These are phyloP conservation scores for Paramecium sexaurelia DNA, from an alignment of 73 alveolate genomes.

Conservation along the genomic window DNA sequence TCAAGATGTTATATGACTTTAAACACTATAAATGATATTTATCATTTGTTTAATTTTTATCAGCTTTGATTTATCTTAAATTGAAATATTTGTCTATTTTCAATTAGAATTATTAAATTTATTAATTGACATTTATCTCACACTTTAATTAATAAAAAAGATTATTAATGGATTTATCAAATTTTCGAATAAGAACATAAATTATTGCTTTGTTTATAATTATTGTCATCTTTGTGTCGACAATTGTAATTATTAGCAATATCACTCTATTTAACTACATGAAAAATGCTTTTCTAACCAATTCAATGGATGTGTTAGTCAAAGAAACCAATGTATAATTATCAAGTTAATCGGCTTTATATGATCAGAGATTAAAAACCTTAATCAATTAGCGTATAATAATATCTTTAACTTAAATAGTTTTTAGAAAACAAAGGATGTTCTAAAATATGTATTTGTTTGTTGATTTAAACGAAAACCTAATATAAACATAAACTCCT, in stretches of 20 bases:
- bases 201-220: not conserved
- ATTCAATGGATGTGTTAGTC: not conserved
- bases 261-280: not conserved
- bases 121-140: not conserved
- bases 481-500: not conserved
- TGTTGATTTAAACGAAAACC: not conserved
- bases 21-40: not conserved
- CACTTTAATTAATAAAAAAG: not conserved
- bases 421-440: not conserved
- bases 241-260: not conserved
- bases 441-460: not conserved
- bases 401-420: not conserved
- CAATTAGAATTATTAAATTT: not conserved
- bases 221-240: not conserved
- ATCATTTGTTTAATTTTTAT: not conserved
- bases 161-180: not conserved
- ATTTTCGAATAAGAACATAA: not conserved
- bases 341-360: not conserved
- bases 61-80: not conserved
- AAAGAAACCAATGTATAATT: not conserved
- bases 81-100: not conserved
- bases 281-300: not conserved
- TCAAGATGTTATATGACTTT: not conserved
- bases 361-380: conserved; percentile 30
- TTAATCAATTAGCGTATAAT: not conserved